Evolutionary conservation across 139 green algal genomes (phyloP).

Genomic region (Dunaliella sp.): DNA sequence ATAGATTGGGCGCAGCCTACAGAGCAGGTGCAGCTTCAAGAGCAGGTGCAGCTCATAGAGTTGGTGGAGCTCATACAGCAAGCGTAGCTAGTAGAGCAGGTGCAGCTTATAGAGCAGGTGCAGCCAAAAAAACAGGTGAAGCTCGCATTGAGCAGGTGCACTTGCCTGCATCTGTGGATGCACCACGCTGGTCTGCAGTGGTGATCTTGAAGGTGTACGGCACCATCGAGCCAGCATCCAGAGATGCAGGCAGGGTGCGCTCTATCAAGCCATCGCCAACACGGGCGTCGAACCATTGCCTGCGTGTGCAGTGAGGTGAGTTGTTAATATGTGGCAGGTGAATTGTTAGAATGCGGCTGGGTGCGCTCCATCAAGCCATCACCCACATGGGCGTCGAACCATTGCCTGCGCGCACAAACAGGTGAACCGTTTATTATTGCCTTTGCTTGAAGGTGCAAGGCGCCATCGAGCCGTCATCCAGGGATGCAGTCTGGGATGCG

Average conservation of each 20-base stretch:
- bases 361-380: constrained; percentile 41
- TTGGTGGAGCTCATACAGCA: too few relatives aligned
- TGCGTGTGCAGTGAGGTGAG: too few relatives aligned
- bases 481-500: constrained; percentile 31
- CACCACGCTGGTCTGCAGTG: constrained; percentile 51
- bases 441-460: constrained; percentile 39
- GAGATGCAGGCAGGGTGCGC: constrained; percentile 33
- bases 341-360: too few relatives aligned
- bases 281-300: constrained; percentile 41
- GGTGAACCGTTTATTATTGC: too few relatives aligned
- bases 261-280: constrained; percentile 42
- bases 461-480: background rate
- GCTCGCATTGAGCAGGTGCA: too few relatives aligned
- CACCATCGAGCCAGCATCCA: background rate
- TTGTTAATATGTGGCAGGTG: too few relatives aligned
- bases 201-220: constrained; percentile 38
- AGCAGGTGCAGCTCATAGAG: too few relatives aligned
- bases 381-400: constrained; percentile 40
- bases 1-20: too few relatives aligned
- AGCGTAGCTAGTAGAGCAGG: too few relatives aligned
- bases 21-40: too few relatives aligned
- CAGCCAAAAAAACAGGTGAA: too few relatives aligned
- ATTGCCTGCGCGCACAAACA: constrained; percentile 34
- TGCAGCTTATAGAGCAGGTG: too few relatives aligned
- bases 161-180: constrained; percentile 43